These are phyloP conservation scores for Selaginella moellendorffii DNA, from an alignment of 75 land plant genomes.

Conservation along the genomic window DNA sequence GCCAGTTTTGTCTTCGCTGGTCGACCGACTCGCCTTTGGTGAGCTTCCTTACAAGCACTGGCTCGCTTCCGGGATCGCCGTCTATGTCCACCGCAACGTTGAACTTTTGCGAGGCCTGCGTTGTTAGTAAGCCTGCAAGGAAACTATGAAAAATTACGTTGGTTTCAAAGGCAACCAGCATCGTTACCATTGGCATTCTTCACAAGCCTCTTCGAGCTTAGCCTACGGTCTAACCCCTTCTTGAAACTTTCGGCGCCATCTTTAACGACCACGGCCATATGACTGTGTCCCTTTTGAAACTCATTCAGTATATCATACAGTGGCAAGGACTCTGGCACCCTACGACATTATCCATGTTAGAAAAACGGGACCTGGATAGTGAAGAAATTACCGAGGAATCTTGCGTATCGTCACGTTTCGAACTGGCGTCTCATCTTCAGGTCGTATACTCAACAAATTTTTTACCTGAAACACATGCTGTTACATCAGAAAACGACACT, in stretches of 20 bases:
- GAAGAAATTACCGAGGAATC: slow-evolving; percentile 41
- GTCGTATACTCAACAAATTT: slow-evolving; percentile 44
- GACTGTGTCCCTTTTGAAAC: slow-evolving; percentile 73
- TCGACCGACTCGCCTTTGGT: not conserved
- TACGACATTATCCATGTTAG: slow-evolving; percentile 9
- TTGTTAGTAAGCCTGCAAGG: not conserved
- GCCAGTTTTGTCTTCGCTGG: slow-evolving; percentile 37
- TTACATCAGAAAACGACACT: not conserved
- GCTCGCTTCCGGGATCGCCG: slow-evolving; percentile 9
- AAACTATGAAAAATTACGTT: too few relatives aligned
- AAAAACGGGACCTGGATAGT: not conserved
- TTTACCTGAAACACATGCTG: slow-evolving; percentile 44
- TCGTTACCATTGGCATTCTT: not conserved
- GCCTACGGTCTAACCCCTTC: slow-evolving; percentile 22
- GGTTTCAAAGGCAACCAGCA: too few relatives aligned
- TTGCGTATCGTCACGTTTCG: slow-evolving; percentile 53
- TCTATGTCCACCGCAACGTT: not conserved
- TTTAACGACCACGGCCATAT: slow-evolving; percentile 75
- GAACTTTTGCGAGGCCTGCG: not conserved
- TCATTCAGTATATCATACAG: slow-evolving; percentile 65
- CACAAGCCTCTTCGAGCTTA: slow-evolving; percentile 5
- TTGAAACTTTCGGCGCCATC: slow-evolving; percentile 13
- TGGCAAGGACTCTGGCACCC: slow-evolving; percentile 48
- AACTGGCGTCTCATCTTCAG: slow-evolving; percentile 60
- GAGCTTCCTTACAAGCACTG: not conserved